phyloP scores from a whole-genome alignment of 2,329 filamentous ascomycete genomes.

The Niveomyces coronatus region DNA sequence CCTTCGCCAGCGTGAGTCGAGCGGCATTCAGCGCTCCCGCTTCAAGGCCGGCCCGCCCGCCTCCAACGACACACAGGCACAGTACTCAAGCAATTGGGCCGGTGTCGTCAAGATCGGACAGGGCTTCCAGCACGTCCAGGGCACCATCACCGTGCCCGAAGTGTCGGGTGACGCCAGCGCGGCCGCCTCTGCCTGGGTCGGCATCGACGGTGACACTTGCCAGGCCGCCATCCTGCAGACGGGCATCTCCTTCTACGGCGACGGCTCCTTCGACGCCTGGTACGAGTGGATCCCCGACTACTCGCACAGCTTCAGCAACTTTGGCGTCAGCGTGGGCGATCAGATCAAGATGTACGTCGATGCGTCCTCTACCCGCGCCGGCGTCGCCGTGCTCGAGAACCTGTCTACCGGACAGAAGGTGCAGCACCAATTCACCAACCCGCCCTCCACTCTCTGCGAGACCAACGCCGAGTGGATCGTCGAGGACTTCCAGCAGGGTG shows the following conservation, averaged over 20 bases:
- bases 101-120: slow-evolving; percentile 2
- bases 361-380: slow-evolving; percentile 12
- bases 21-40: neutral
- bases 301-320: slow-evolving; percentile 23
- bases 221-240: slow-evolving; percentile 26
- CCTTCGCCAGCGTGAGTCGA: slow-evolving; percentile 2
- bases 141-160: neutral
- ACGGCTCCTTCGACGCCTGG: slow-evolving; percentile 26
- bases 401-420: slow-evolving; percentile 37
- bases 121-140: slow-evolving; percentile 2
- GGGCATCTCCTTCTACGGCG: slow-evolving; percentile 27
- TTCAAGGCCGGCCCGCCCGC: neutral
- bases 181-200: slow-evolving; percentile 27
- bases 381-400: slow-evolving; percentile 27
- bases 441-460: slow-evolving; percentile 28
- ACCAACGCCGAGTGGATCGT: slow-evolving; percentile 52
- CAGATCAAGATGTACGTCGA: slow-evolving; percentile 15
- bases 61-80: neutral
- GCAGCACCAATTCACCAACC: slow-evolving; percentile 33
- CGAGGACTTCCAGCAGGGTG: slow-evolving; percentile 21
- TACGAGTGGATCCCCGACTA: slow-evolving; percentile 32
- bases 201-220: slow-evolving; percentile 30
- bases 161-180: neutral
- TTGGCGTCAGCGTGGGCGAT: slow-evolving; percentile 15
- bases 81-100: slow-evolving; percentile 4